Conservation (phyloP, 352 stramenopile species). For the Globisporangium okanoganense region DNA sequence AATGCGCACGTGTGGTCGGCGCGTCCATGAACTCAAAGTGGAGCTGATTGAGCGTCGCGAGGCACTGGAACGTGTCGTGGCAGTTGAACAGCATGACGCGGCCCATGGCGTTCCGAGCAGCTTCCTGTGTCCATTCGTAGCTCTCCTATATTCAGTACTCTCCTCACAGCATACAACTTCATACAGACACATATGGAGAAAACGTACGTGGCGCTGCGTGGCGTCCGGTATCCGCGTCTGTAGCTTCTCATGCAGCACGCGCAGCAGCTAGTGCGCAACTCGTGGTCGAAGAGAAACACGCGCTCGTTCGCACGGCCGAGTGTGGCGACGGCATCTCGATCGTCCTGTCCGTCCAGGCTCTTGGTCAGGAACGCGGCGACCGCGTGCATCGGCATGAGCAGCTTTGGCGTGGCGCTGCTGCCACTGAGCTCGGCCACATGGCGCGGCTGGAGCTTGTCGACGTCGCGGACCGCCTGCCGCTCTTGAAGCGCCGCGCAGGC, state of each 20-base stretch:
- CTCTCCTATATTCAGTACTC: neutral
- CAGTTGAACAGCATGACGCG: slow-evolving; percentile 46
- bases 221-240: slow-evolving; percentile 1
- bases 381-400: slow-evolving; percentile 50
- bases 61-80: slow-evolving; percentile 68
- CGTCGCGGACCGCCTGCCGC: slow-evolving; percentile 62
- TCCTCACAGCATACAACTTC: neutral
- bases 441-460: slow-evolving; percentile 90
- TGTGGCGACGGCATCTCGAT: neutral
- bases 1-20: slow-evolving; percentile 36
- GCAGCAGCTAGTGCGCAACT: slow-evolving; percentile 29
- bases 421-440: slow-evolving; percentile 63
- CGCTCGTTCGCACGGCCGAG: slow-evolving; percentile 21
- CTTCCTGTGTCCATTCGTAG: neutral
- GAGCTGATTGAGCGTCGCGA: slow-evolving; percentile 68
- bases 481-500: slow-evolving; percentile 85
- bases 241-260: slow-evolving; percentile 19
- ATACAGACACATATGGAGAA: neutral
- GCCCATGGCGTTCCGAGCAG: slow-evolving; percentile 18
- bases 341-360: neutral
- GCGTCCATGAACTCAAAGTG: slow-evolving; percentile 57
- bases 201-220: slow-evolving; percentile 13
- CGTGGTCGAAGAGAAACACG: slow-evolving; percentile 68
- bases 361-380: slow-evolving; percentile 54
- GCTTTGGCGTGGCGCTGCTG: slow-evolving; percentile 29